Base-by-base conservation (phyloP, 2,329 filamentous ascomycete species). In the Penicillium sp. region DNA sequence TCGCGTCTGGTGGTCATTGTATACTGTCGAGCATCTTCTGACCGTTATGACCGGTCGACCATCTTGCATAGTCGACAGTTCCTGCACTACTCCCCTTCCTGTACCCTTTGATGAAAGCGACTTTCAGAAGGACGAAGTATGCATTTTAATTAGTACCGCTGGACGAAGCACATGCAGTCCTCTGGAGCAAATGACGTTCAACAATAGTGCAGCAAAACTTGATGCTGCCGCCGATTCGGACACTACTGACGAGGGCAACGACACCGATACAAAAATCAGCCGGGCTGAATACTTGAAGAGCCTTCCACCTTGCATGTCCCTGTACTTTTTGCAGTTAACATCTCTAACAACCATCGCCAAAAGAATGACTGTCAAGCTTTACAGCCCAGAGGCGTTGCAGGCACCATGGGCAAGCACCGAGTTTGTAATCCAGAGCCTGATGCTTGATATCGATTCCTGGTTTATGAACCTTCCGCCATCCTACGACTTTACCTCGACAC, bases 1-100 rank as follows among this genome's bases (percentile, higher is more conserved):
- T 53, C 71, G 75, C 16, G 70, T 77, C 18, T 79, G 77, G 77
- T 78, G 75, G 73, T 72, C 76, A 21, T 55, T 79, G 19, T 76
- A 77, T 56, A 68, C 67, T 9, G 53, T 78, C 16, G 77, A 79
- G 48, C 73, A 76, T 50, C 70, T 73, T 14, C 68, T 79, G 16
- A 71, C 71, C 45, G 66, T 73, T 28, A 73, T 78, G 63, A 78
- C 76, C 2, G 77, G 77, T n/a, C 70, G 77, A 37, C 74, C 76
- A 14, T 74, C 73, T 14, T 77, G 70, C 59, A 71, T 79, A 23
- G 57, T 67, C n/a, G 74, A 77, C 45, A 67, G 68, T 18, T 67
- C 73, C 31, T 76, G 73, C 60, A 77, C 73, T 19, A 74, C 74
- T 5, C 74, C 76, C 21, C 61, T 79, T 5, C 75, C 75, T 1